Base-by-base conservation (phyloP, 1,284 basidiomycete genomes). In the Apiotrichum siamense region DNA sequence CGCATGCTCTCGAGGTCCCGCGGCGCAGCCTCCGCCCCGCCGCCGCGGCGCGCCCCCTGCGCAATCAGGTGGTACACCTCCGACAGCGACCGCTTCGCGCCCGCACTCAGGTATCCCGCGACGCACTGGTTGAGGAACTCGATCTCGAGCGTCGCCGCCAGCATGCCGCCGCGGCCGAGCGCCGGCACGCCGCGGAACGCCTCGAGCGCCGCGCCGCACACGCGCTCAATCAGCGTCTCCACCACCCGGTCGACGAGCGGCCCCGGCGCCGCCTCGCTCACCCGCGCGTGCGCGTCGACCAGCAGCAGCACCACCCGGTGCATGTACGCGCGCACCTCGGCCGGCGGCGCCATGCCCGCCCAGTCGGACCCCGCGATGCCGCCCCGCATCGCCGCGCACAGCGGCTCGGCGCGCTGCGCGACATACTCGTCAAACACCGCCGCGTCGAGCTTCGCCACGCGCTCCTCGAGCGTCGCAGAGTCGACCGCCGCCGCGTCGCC, bases 111-210 rank as follows among this genome's bases (percentile, higher is more conserved):
- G 70, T 93, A 94, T 55, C 86, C 84, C 26, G 85, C 82, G 35
- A 98, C 79, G 6, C 88, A 93, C 75, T 97, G 94, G 73, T 99
- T 93, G 75, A 97, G 83, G 76, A 97, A 98, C 75, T 98, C 96
- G 62, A 97, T 97, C 75, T 98, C 96, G 26, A 99, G 82, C 3
- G 96, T 98, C 3, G 96, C 94, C 86, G 88, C 83, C 29, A 99
- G 79, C 96, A 98, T 98, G 12, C 96, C 96, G 40, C 96, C 96
- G 83, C 96, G 96, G 17, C 94, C 92, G 66, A 97, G 97, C 35
- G 84, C 80, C 59, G 83, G 83, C 27, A 98, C 84, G 69, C 88
- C 83, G 55, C 81, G 81, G 81, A 98, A 96, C 66, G 84, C 87
- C 7, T 80, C 80, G 48, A 97, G 76, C 0, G 90, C 86, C 59